Conservation (phyloP, 106 monocot genomes). For the Apostasia ramifera region DNA sequence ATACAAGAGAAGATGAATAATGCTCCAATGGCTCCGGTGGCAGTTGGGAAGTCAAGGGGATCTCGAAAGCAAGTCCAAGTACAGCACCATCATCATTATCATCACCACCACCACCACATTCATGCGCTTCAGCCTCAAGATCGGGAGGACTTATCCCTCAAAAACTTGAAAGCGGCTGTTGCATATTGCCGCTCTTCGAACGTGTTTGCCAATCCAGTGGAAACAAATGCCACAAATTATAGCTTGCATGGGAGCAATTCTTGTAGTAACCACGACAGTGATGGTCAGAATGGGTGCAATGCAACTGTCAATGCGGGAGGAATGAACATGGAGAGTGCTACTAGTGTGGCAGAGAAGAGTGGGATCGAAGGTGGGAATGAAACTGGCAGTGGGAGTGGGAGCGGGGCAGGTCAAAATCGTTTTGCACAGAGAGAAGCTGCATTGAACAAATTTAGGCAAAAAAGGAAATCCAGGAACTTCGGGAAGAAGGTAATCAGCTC, state of each 20-base stretch:
- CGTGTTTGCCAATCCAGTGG: conserved; percentile 28
- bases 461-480: conserved; percentile 85
- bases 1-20: conserved; percentile 40
- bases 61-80: conserved; percentile 36
- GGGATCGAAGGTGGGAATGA: conserved; percentile 32
- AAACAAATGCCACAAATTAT: conserved; percentile 54
- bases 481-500: conserved; percentile 63
- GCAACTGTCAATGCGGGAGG: conserved; percentile 14
- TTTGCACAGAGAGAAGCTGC: conserved; percentile 63
- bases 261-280: conserved; percentile 58
- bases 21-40: neutral
- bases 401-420: conserved; percentile 40
- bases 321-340: conserved; percentile 39
- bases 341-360: conserved; percentile 20
- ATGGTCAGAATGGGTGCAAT: conserved; percentile 54
- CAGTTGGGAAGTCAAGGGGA: conserved; percentile 14
- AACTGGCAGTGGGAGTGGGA: conserved; percentile 45
- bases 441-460: conserved; percentile 77
- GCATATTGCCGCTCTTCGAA: conserved; percentile 44
- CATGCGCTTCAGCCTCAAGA: conserved; percentile 35
- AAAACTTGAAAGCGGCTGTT: conserved; percentile 19
- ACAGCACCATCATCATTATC: conserved; percentile 63
- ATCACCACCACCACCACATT: conserved; percentile 57
- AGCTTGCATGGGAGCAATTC: conserved; percentile 60
- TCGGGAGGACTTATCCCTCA: conserved; percentile 25